Evolutionary conservation across 345 rosid genomes (phyloP).

Genomic region (Sonneratia caseolaris): DNA sequence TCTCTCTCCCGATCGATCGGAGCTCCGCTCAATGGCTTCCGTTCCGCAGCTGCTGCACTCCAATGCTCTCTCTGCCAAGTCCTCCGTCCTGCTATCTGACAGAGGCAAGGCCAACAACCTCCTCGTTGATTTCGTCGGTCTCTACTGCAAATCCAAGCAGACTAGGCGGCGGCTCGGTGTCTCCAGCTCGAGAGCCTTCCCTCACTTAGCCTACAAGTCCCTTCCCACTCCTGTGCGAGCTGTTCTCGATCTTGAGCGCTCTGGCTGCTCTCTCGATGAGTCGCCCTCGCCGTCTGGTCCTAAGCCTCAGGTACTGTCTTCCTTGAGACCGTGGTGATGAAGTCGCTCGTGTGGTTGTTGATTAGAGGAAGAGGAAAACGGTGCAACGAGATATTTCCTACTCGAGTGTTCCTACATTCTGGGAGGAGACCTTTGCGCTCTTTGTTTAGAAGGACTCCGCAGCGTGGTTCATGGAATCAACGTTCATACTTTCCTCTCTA

Average conservation of each 20-base stretch:
- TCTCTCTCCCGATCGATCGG: conserved; percentile 1
- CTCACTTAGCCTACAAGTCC: conserved; percentile 19
- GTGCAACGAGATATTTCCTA: background rate
- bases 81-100: conserved; percentile 32
- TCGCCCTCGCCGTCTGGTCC: conserved; percentile 20
- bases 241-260: conserved; percentile 35
- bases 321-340: background rate
- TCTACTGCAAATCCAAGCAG: conserved; percentile 36
- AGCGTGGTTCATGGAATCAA: background rate
- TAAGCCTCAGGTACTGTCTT: conserved; percentile 38
- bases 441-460: background rate
- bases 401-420: background rate
- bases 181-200: conserved; percentile 15
- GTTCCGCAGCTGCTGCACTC: conserved; percentile 38
- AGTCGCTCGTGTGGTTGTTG: background rate
- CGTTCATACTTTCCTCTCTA: background rate
- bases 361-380: background rate
- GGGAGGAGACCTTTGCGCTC: background rate
- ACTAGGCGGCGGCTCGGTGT: conserved; percentile 37
- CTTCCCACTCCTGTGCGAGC: conserved; percentile 30
- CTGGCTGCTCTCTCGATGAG: conserved; percentile 4
- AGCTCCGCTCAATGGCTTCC: conserved; percentile 34
- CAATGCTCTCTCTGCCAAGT: conserved; percentile 11
- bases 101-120: conserved; percentile 13
- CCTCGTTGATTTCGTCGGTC: conserved; percentile 65